A percentile compares a stretch with the other conserved stretches of the same genome.
Conservation (phyloP, 306 rosid genomes). For the Cyclanthera cordifolia region DNA sequence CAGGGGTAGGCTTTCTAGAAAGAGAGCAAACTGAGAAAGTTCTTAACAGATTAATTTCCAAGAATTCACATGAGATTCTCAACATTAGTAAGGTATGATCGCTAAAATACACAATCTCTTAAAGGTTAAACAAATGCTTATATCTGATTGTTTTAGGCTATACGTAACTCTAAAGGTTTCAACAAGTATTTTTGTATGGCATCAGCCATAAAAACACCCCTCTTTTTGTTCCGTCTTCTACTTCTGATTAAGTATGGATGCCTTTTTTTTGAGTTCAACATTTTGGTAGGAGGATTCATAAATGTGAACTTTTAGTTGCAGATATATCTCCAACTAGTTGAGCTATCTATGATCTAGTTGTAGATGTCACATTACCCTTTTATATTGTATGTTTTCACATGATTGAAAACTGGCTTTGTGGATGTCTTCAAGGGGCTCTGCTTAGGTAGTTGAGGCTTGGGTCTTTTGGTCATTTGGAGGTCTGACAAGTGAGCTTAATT, state of each 20-base stretch:
- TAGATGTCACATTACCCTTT: not conserved
- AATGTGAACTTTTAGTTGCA: not conserved
- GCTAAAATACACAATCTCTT: constrained; percentile 1
- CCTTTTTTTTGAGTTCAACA: not conserved
- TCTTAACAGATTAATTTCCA: constrained; percentile 70
- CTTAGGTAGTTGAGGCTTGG: too few species aligned
- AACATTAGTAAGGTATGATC: constrained; percentile 55
- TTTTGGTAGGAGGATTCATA: not conserved
- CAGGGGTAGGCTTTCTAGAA: constrained; percentile 49
- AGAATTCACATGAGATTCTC: constrained; percentile 72
- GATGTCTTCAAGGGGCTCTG: too few species aligned
- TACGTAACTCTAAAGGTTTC: too few species aligned
- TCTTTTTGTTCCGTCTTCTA: too few species aligned
- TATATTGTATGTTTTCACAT: not conserved
- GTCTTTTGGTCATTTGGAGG: too few species aligned
- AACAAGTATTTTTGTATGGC: too few species aligned
- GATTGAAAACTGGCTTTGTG: not conserved
- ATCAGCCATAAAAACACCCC: too few species aligned
- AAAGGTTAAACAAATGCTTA: not conserved
- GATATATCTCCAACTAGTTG: not conserved
- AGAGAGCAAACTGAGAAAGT: constrained; percentile 74
- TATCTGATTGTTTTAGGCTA: too few species aligned
- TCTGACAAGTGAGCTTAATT: too few species aligned
- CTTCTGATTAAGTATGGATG: not conserved
- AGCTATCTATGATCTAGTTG: not conserved